These are phyloP conservation scores for Neofusicoccum ribis DNA, from an alignment of 2,329 filamentous ascomycete species.

Conservation along the genomic window DNA sequence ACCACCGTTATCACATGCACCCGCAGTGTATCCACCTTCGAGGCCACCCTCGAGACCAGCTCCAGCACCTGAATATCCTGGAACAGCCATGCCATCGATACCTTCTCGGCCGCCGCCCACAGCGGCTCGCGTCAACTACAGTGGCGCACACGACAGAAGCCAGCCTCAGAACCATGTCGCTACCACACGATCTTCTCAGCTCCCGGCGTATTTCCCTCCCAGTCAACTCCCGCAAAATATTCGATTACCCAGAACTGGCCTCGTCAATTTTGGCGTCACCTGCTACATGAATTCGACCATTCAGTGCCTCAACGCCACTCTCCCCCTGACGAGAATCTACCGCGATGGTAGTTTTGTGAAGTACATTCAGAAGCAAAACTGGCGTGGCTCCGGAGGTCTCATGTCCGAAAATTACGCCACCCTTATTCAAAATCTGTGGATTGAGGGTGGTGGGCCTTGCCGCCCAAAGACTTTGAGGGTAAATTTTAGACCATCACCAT, in stretches of 20 bases:
- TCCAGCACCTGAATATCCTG: conserved; percentile 49
- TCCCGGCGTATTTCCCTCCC: conserved; percentile 48
- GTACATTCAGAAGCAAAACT: conserved; percentile 61
- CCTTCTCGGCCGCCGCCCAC: conserved; percentile 61
- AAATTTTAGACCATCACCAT: conserved; percentile 13
- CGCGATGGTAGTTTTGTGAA: conserved; percentile 61
- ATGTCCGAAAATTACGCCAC: conserved; percentile 64
- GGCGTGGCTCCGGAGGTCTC: conserved; percentile 65
- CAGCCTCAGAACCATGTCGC: conserved; percentile 32
- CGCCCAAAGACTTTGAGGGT: conserved; percentile 50
- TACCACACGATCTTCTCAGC: conserved; percentile 36
- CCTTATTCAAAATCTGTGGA: conserved; percentile 62
- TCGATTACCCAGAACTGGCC: conserved; percentile 65
- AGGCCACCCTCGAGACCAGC: conserved; percentile 31
- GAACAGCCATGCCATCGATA: conserved; percentile 56
- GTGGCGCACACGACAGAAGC: conserved; percentile 68
- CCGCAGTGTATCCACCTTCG: conserved; percentile 30
- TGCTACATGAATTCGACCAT: conserved; percentile 94
- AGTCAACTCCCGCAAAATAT: conserved; percentile 44
- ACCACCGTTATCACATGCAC: background rate
- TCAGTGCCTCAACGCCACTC: conserved; percentile 77
- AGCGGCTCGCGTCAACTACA: conserved; percentile 68
- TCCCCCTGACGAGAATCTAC: conserved; percentile 63
- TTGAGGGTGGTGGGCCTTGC: conserved; percentile 53
- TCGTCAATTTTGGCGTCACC: conserved; percentile 77